Evolutionary conservation across 1,284 basidiomycete genomes (phyloP).

Genomic region (Earliella scabrosa): DNA sequence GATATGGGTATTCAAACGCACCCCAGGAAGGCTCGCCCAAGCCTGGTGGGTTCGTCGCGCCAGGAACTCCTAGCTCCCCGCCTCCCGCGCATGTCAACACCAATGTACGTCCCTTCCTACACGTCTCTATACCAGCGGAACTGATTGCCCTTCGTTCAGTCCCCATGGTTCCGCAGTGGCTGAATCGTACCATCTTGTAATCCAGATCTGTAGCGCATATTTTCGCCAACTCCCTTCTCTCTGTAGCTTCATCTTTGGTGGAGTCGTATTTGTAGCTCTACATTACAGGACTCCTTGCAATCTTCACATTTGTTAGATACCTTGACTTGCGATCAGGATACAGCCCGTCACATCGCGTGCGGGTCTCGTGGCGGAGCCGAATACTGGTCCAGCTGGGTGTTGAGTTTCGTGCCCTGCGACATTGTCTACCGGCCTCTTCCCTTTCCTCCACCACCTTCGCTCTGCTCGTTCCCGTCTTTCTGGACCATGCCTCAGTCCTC

Average conservation of each 20-base stretch:
- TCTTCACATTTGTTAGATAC: too few species aligned
- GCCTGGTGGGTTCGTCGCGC: conserved; percentile 14
- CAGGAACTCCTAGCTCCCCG: conserved; percentile 9
- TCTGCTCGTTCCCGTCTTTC: neutral
- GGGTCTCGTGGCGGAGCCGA: neutral
- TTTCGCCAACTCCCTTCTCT: too few species aligned
- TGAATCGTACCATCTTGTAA: neutral
- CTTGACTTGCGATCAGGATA: too few species aligned
- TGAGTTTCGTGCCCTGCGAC: too few species aligned
- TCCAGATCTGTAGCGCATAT: too few species aligned
- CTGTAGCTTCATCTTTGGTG: too few species aligned
- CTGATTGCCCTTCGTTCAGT: neutral
- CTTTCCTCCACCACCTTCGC: neutral
- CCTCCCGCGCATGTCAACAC: conserved; percentile 17
- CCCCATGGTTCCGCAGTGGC: conserved; percentile 12
- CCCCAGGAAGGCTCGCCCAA: conserved; percentile 1
- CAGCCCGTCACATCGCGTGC: too few species aligned
- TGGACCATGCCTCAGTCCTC: neutral
- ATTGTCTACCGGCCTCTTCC: neutral
- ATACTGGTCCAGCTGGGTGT: neutral
- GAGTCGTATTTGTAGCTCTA: too few species aligned
- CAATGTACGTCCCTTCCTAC: conserved; percentile 3
- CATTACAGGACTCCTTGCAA: too few species aligned
- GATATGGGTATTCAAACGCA: conserved; percentile 12
- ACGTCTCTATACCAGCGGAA: too few species aligned